Evolutionary conservation across 805 yeast species (phyloP).

Genomic region (Hanseniaspora clermontiae): DNA sequence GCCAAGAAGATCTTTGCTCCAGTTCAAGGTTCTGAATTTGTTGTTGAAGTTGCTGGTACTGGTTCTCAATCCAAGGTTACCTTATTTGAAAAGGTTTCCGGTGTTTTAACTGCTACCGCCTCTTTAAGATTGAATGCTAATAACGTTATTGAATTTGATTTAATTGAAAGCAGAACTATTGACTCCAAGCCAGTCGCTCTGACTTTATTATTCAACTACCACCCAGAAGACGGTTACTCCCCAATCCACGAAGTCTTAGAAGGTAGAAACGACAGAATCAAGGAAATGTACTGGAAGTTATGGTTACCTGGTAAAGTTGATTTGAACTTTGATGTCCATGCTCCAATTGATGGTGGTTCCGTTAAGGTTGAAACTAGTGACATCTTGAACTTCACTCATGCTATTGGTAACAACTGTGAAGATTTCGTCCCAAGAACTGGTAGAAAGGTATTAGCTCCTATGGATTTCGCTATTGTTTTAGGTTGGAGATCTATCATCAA

Average conservation of each 20-base stretch:
- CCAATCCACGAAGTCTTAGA: slow-evolving; percentile 85
- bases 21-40: slow-evolving; percentile 35
- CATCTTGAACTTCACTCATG: slow-evolving; percentile 87
- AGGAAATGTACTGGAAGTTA: slow-evolving; percentile 91
- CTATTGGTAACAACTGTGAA: slow-evolving; percentile 93
- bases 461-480: slow-evolving; percentile 97
- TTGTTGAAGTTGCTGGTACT: slow-evolving; percentile 47
- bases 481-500: slow-evolving; percentile 98
- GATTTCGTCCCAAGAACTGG: slow-evolving; percentile 85
- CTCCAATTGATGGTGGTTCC: slow-evolving; percentile 58
- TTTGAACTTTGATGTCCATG: slow-evolving; percentile 54
- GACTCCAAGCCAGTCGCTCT: slow-evolving; percentile 63
- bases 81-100: slow-evolving; percentile 60
- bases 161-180: slow-evolving; percentile 81
- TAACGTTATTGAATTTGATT: slow-evolving; percentile 46
- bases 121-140: slow-evolving; percentile 37
- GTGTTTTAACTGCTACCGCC: slow-evolving; percentile 54
- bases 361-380: slow-evolving; percentile 59
- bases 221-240: slow-evolving; percentile 84
- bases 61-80: slow-evolving; percentile 46
- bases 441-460: slow-evolving; percentile 79
- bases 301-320: slow-evolving; percentile 72
- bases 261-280: slow-evolving; percentile 84
- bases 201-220: slow-evolving; percentile 64
- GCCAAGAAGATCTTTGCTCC: slow-evolving; percentile 73